Base-by-base conservation (phyloP, 305 asterid species). In the Andrographis paniculata region DNA sequence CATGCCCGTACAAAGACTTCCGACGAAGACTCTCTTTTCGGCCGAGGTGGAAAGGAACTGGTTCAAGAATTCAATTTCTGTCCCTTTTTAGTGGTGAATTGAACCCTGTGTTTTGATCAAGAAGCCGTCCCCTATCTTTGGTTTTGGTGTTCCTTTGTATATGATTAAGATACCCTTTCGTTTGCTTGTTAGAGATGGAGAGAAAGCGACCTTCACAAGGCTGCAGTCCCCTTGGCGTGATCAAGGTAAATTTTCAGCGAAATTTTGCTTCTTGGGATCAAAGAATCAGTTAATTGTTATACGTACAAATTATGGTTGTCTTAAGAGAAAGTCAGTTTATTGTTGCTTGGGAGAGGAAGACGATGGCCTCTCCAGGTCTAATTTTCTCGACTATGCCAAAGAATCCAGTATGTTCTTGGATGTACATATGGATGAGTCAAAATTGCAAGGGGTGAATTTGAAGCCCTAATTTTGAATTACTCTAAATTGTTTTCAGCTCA, bases 161-260 rank as follows among this genome's bases (percentile, higher is more conserved):
- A 45, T 63, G 51, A 43, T 60, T 54, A 40, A 24, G 38, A 5
- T 33, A 44, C 23, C 20, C 40, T 41, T 55, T 55, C 16, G 40
- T 49, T 58, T 0, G 10, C 27, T 48, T 55, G 60, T 55, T 45
- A 45, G 55, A 45, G 49, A 73, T 73, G 80, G 80, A 63, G 50
- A 73, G 45, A 45, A 52, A 47, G 36, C 70, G 63, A 59, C 58
- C 69, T 53, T 72, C 72, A 31, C 58, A 58, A 50, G 51, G 60
- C 48, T 56, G 49, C 59, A 53, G 64, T 48, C 53, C 61, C 52
- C 55, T 73, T 49, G 61, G 65, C 52, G 21, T 36, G 36, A 65
- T 73, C 66, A 69, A 69, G 76, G 80, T 68, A 52, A 45, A 55
- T 20, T 61, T 24, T 24, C 8, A 3, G 39, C 62, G 57, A 33